Evolutionary conservation across 2,329 filamentous ascomycete species (phyloP), one percentile per base, ranked within the genome.

Genomic region (Aspergillus intermedius): DNA sequence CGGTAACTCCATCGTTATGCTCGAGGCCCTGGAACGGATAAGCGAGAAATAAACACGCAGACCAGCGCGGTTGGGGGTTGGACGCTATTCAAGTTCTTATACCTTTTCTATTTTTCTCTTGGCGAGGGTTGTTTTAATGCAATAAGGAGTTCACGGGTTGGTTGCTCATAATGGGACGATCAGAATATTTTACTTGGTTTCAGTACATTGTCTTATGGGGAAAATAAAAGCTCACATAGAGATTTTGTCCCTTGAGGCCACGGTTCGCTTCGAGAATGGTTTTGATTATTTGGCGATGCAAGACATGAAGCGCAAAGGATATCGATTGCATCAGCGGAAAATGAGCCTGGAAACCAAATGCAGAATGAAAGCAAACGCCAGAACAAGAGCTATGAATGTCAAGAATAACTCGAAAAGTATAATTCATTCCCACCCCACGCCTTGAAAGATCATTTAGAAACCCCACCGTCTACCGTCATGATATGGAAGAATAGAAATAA

Each of bases 1-100:
- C 60, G 93, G 93, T 56, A 98, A 98, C 74, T 95, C 91, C 2
- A 91, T 98, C 22, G 91, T 98, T 48, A 96, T 98, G 91, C 81
- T 98, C 48, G 94, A 98, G 74, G 70, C 70, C 35, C 58, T 73
- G 13, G 70, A 73, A 53, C 69, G 70, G 50, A 72, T 73, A 54
- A 62, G 60, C 54, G 69, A 72, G 45, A 69, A 71, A 64, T 71
- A 65, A 66, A 56, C 40, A 35, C 47, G 17, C 32, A 17, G 13
- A n/a, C 12, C 17, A 46, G 10, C 25, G 19, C 15, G n/a, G 44
- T 12, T 17, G 23, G 35, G 35, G 44, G 32, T 15, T 34, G 42
- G 19, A 45, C 17, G 22, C 9, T 40, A n/a, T n/a, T 39, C 44
- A 28, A 32, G n/a, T 30, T 30, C 25, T 30, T 30, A 30, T 15